phyloP scores from a whole-genome alignment of 1,139 yeast species.

The Candida dubliniensis region DNA sequence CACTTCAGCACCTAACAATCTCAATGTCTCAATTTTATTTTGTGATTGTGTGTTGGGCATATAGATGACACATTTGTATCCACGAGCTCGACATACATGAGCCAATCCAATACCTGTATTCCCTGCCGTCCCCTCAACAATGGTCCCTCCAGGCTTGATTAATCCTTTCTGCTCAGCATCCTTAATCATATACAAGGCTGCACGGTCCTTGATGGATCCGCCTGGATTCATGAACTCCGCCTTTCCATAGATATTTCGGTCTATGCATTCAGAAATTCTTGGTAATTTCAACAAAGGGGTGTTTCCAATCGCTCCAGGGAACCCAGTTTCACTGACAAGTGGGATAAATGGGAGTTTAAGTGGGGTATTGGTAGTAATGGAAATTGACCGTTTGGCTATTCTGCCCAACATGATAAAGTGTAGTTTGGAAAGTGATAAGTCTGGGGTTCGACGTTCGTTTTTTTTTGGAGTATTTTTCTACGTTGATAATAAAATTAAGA shows the following conservation, averaged over 20 bases:
- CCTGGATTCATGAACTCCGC: conserved; percentile 96
- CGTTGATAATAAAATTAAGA: no score
- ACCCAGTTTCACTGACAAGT: conserved; percentile 58
- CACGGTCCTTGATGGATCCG: conserved; percentile 90
- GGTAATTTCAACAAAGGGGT: conserved; percentile 77
- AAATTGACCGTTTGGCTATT: conserved; percentile 18
- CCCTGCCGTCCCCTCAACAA: conserved; percentile 53
- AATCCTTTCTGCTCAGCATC: conserved; percentile 77
- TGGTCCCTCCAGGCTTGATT: conserved; percentile 63
- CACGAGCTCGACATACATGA: conserved; percentile 80
- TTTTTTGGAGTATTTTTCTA: no score
- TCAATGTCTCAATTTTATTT: conserved; percentile 69
- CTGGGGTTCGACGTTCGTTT: background rate
- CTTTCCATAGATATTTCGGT: conserved; percentile 80
- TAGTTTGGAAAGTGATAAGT: background rate
- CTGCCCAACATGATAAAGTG: conserved; percentile 15
- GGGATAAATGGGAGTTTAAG: conserved; percentile 55
- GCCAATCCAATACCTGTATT: conserved; percentile 92
- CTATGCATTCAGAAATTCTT: conserved; percentile 57
- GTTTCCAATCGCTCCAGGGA: conserved; percentile 80
- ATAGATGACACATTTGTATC: conserved; percentile 80
- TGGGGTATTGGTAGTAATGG: conserved; percentile 22
- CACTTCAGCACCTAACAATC: conserved; percentile 79
- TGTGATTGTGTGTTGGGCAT: conserved; percentile 90
- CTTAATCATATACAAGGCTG: conserved; percentile 73